These are phyloP conservation scores for Colletotrichum cereale DNA, from an alignment of 2,329 filamentous ascomycete species.

Conservation along the genomic window DNA sequence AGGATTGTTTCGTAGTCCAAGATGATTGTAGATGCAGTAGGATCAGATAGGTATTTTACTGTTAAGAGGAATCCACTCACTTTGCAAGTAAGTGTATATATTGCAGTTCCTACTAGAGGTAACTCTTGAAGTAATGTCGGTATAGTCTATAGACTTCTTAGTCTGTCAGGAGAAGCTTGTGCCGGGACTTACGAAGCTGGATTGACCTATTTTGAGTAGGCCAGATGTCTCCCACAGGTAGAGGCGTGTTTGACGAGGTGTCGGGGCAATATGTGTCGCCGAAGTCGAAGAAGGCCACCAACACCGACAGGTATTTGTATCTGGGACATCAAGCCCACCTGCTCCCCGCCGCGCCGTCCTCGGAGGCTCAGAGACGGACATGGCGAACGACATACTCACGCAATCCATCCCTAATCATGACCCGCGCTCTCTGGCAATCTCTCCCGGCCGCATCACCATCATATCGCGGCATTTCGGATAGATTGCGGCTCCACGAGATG, in stretches of 20 bases:
- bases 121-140: not conserved
- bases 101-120: not conserved
- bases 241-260: too few species aligned
- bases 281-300: not conserved
- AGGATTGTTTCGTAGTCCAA: not conserved
- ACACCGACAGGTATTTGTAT: not conserved
- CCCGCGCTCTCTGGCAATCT: not conserved
- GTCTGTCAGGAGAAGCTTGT: not conserved
- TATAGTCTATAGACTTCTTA: not conserved
- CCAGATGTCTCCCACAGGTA: not conserved
- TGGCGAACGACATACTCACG: not conserved
- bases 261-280: not conserved
- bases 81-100: not conserved
- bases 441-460: not conserved
- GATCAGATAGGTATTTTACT: too few species aligned
- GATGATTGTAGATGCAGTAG: not conserved
- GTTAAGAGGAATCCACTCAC: too few species aligned
- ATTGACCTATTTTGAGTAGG: not conserved
- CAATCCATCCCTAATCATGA: not conserved
- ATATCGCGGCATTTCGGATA: not conserved
- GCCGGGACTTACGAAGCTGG: not conserved
- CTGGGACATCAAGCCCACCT: too few species aligned
- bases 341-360: not conserved
- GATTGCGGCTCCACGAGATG: conserved; percentile 1
- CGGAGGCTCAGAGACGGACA: not conserved